Percentiles rank a stretch among this genome's conserved stretches.
These are phyloP conservation scores for Cutaneotrichosporon cavernicola DNA, from an alignment of 1,284 basidiomycete species.

Conservation along the genomic window DNA sequence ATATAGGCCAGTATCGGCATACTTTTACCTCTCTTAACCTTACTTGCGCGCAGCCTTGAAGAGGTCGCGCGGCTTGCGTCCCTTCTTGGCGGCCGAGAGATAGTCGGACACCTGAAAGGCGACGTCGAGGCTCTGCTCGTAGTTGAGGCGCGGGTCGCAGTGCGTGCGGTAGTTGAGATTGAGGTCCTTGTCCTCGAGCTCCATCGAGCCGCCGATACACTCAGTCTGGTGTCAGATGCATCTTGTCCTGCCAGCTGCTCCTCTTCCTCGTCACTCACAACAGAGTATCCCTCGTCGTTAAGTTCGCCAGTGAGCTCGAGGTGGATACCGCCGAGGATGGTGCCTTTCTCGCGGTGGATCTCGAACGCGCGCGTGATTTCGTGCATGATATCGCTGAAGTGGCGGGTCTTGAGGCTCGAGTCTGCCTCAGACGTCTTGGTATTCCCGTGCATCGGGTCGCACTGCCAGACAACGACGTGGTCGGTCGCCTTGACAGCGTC, in stretches of 20 bases:
- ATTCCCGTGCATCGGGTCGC: conserved; percentile 78
- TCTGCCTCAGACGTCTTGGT: conserved; percentile 72
- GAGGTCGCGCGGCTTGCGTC: conserved; percentile 45
- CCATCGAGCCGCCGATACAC: conserved; percentile 61
- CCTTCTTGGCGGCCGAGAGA: conserved; percentile 49
- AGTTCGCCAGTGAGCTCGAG: conserved; percentile 96
- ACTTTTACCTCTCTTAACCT: not conserved
- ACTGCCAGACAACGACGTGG: conserved; percentile 89
- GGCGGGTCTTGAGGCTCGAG: conserved; percentile 71
- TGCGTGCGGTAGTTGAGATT: conserved; percentile 57
- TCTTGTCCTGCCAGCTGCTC: not conserved
- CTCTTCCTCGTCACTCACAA: conserved; percentile 51
- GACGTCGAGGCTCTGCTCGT: conserved; percentile 59
- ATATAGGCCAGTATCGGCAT: not conserved
- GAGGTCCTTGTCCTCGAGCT: conserved; percentile 58
- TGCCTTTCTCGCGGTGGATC: conserved; percentile 71
- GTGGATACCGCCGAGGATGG: conserved; percentile 87
- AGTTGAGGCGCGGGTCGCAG: conserved; percentile 58
- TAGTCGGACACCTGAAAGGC: conserved; percentile 55
- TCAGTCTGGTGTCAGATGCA: conserved; percentile 51
- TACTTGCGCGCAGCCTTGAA: conserved; percentile 14
- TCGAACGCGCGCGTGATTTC: conserved; percentile 80
- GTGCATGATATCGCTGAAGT: conserved; percentile 85
- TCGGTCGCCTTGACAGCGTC: conserved; percentile 73
- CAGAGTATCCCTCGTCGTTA: conserved; percentile 87